Evolutionary conservation across 2,329 filamentous ascomycete species (phyloP), one percentile per base, ranked within the genome.

Genomic region (Botryotinia narcissicola): DNA sequence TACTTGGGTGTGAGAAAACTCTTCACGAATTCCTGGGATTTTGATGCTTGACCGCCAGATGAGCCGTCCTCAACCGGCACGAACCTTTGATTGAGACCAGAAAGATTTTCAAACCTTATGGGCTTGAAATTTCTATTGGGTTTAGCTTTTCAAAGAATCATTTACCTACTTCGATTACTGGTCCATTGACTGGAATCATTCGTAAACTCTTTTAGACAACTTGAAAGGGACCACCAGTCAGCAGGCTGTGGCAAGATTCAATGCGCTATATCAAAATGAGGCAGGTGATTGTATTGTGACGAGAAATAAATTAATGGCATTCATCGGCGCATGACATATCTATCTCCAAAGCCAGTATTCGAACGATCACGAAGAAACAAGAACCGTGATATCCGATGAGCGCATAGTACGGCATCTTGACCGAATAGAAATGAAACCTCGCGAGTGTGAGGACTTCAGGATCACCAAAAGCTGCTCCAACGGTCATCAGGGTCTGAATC

Each of bases 41-140:
- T 63, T 29, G 54, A 16, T 32, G 46, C 35, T 68, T 68, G 64
- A 68, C 66, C 66, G 48, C 48, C 48, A 68, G 25, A 68, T 42
- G 64, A 54, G 48, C 35, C 48, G 18, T 68, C 54, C 48, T 68
- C 48, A 37, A 35, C 40, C 48, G 66, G 48, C 48, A 57, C n/a
- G 25, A 32, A 40, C 35, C 5, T 57, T 32, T 37, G 18, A 42
- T 42, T 42, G 25, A 9, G 3, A 40, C 40, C 25, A 7, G 20
- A 42, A n/a, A 25, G 48, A 68, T 57, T 48, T 57, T 48, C 35
- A 68, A 20, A 68, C 32, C n/a, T n/a, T 40, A 63, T 35, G 66
- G 37, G 40, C n/a, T 57, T 25, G 25, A 25, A n/a, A 68, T 22
- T 40, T 42, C 14, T 20, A 35, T 42, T 14, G n/a, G 6, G 18